phyloP scores from a whole-genome alignment of 345 rosid genomes.

The Murraya paniculata region DNA sequence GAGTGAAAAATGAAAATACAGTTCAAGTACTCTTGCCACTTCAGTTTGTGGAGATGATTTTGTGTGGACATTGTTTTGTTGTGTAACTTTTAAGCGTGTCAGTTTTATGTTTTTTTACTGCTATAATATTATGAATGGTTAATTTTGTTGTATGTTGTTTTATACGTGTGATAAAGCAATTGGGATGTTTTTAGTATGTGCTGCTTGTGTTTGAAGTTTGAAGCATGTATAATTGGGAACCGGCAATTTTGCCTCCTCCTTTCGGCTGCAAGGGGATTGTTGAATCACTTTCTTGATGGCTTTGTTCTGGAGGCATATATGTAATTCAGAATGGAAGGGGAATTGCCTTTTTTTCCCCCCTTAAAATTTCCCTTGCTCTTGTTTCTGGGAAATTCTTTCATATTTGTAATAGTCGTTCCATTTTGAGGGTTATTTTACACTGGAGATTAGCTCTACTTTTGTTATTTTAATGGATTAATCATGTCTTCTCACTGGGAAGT shows the following conservation, averaged over 20 bases:
- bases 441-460: neutral
- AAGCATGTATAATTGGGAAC: neutral
- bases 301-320: conserved; percentile 3
- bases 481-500: neutral
- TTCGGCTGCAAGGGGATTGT: neutral
- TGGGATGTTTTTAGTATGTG: neutral
- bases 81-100: neutral
- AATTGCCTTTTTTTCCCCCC: neutral
- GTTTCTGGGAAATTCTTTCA: neutral
- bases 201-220: neutral
- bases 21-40: too few species aligned
- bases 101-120: neutral
- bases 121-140: neutral
- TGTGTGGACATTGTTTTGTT: too few species aligned
- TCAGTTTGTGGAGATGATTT: too few species aligned
- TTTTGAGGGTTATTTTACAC: neutral
- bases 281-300: neutral
- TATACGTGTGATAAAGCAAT: neutral
- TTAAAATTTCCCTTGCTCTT: neutral
- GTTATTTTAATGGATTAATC: neutral
- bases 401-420: neutral
- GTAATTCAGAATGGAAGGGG: neutral
- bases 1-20: too few species aligned
- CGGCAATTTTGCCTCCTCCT: neutral
- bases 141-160: neutral